These are phyloP conservation scores for Pythium dissimile DNA, from an alignment of 352 stramenopile genomes.

Conservation along the genomic window DNA sequence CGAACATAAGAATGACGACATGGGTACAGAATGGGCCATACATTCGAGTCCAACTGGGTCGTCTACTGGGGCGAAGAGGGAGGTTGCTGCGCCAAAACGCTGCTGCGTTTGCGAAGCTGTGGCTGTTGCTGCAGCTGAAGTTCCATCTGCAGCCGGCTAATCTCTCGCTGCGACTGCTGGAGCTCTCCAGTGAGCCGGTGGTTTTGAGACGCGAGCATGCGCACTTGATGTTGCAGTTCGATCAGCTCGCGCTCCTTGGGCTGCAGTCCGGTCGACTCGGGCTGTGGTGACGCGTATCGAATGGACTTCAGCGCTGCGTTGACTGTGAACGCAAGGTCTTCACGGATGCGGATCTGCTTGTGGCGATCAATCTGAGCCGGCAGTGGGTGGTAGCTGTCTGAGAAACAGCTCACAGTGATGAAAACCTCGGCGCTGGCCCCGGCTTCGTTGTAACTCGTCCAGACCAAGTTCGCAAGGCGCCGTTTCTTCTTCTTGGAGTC, in stretches of 20 bases:
- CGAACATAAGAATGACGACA: too few relatives aligned
- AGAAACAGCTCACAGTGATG: slow-evolving; percentile 48
- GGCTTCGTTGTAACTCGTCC: slow-evolving; percentile 52
- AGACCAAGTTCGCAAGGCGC: slow-evolving; percentile 58
- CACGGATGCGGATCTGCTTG: slow-evolving; percentile 72
- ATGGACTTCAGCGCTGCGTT: slow-evolving; percentile 81
- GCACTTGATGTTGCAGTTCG: slow-evolving; percentile 58
- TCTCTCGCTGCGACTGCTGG: slow-evolving; percentile 44
- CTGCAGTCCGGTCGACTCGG: slow-evolving; percentile 23
- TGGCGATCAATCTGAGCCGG: slow-evolving; percentile 63
- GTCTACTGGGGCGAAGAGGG: background rate
- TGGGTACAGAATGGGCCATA: too few relatives aligned
- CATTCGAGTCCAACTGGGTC: too few relatives aligned
- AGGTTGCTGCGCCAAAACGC: slow-evolving; percentile 14
- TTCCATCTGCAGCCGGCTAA: slow-evolving; percentile 50
- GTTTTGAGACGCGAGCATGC: slow-evolving; percentile 65
- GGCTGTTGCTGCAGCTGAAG: slow-evolving; percentile 45
- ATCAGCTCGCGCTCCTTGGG: slow-evolving; percentile 33
- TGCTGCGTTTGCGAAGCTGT: slow-evolving; percentile 39
- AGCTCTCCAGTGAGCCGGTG: slow-evolving; percentile 49
- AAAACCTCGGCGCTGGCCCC: slow-evolving; percentile 69
- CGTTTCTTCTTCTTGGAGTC: slow-evolving; percentile 71
- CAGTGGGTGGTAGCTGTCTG: slow-evolving; percentile 44
- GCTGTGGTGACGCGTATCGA: slow-evolving; percentile 31
- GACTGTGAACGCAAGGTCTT: slow-evolving; percentile 72